Evolutionary conservation across 345 rosid genomes (phyloP), one percentile per base, ranked within the genome.

Genomic region (Acer yangbiense): DNA sequence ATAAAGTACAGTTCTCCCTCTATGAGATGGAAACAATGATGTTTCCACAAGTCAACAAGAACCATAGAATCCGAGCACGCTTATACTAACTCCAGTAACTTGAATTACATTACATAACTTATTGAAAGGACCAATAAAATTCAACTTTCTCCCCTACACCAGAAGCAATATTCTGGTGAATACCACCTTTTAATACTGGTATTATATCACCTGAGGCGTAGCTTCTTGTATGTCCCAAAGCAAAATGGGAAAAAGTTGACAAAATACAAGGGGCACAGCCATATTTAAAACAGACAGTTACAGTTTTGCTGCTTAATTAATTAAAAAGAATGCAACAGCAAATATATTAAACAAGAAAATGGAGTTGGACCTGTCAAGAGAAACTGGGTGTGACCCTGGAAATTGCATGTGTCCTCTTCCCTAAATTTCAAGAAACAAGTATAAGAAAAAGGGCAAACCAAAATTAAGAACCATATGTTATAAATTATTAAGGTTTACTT

Each of bases 341-440:
- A 32, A 21, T 66, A 9, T 46, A 3, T 23, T 55, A 0, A 18
- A 71, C 64, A 60, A 18, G 61, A 71, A 75, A 76, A 66, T 57
- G 61, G 61, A 76, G 52, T n/a, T 9, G 7, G 13, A 93, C 97
- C 97, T 91, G 90, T 86, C 87, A 76, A 93, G 88, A 71, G 97
- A 93, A 73, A 93, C 97, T 41, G 97, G 97, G 71, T 93, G 97
- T 21, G 97, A 93, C 60, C 97, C 97, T 2, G 97, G 97, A 76
- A 93, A 93, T 10, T 87, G 92, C 16, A 83, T 65, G 76, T 86
- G 83, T 85, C 90, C 91, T 86, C 94, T 82, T 80, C 83, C 90
- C 97, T 93, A 88, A 68, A 73, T 76, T 82, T 67, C 62, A 79
- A 80, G 44, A 79, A 75, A 78, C 46, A 43, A 43, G 9, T 20